Conservation (phyloP, 1,284 basidiomycete genomes). For the Boletus mariae region DNA sequence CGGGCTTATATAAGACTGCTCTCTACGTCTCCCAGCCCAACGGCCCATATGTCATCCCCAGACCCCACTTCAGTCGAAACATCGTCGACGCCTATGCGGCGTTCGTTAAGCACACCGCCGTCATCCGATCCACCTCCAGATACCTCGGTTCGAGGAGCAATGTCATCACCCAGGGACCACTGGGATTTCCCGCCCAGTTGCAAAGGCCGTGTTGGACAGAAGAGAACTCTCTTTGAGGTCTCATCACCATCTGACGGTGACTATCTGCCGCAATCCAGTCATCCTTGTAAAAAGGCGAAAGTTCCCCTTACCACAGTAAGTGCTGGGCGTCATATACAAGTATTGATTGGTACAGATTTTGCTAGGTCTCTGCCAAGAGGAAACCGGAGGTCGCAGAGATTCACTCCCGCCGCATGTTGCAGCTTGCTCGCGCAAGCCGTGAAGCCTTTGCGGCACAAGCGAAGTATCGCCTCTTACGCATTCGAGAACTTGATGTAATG, state of each 20-base stretch:
- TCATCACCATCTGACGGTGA: neutral
- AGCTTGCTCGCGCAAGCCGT: neutral
- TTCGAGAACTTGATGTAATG: neutral
- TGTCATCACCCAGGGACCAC: neutral
- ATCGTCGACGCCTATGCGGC: no score
- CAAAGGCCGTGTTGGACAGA: neutral
- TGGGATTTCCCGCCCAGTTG: neutral
- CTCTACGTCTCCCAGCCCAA: neutral
- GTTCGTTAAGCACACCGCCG: no score
- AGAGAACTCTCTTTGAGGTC: neutral
- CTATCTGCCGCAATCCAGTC: neutral
- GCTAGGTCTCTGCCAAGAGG: neutral
- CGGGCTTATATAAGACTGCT: neutral
- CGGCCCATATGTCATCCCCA: no score
- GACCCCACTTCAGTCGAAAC: no score
- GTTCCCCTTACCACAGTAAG: neutral
- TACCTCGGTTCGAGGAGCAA: neutral
- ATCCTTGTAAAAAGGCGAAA: neutral
- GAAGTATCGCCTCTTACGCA: neutral
- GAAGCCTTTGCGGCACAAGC: neutral
- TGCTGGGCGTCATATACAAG: neutral
- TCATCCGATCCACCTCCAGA: neutral
- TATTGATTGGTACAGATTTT: neutral
- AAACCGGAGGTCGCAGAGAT: neutral
- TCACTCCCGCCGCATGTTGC: neutral